Evolutionary conservation across 2,329 filamentous ascomycete genomes (phyloP).

Genomic region (Microdochium trichocladiopsis): DNA sequence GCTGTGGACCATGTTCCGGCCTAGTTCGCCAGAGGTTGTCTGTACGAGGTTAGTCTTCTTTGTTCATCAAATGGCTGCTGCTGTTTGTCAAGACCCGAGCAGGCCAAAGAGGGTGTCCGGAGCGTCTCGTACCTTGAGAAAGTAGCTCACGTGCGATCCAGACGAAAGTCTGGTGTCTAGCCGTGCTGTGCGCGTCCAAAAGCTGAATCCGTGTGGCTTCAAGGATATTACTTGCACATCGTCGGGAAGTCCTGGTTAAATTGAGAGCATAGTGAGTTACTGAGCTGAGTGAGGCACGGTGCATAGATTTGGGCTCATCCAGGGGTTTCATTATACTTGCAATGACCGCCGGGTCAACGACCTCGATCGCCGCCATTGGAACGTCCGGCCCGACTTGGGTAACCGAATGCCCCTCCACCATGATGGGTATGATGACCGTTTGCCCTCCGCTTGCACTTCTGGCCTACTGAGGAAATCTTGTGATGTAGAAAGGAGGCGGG

Average conservation of each 20-base stretch:
- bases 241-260: background rate
- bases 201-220: slow-evolving; percentile 7
- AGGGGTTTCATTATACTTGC: too few relatives aligned
- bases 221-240: background rate
- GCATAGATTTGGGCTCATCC: too few relatives aligned
- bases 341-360: slow-evolving; percentile 6
- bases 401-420: too few relatives aligned
- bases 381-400: slow-evolving; percentile 1
- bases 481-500: too few relatives aligned
- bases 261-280: too few relatives aligned
- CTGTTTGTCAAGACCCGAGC: background rate
- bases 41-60: slow-evolving; percentile 1
- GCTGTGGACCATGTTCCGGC: slow-evolving; percentile 7
- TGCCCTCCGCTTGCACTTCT: background rate
- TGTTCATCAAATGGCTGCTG: background rate
- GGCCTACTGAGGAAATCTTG: background rate
- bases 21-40: slow-evolving; percentile 6
- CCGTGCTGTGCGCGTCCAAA: slow-evolving; percentile 13
- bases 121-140: slow-evolving; percentile 11
- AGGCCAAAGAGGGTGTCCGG: too few relatives aligned
- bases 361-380: background rate
- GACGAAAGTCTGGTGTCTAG: slow-evolving; percentile 4
- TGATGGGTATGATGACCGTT: background rate
- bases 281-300: too few relatives aligned
- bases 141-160: slow-evolving; percentile 3